Evolutionary conservation across 1,284 basidiomycete genomes (phyloP), one percentile per base, ranked within the genome.

Genomic region (Ceratobasidium sp.): DNA sequence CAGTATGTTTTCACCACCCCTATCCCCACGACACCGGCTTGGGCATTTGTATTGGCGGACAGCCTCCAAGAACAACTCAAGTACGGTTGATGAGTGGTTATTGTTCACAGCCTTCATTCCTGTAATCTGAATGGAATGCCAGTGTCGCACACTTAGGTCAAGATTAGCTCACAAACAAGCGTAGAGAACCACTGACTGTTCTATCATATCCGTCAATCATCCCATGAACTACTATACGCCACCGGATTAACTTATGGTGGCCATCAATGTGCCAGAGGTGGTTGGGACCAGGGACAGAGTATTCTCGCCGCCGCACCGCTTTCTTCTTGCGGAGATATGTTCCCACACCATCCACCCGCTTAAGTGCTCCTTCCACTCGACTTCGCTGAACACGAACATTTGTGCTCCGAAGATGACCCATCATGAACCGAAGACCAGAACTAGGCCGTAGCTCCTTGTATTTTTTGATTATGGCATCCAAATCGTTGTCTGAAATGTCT

Each of bases 11-110:
- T 82, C 80, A 4, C 78, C 77, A 15, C 81, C 81, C 7, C 80
- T 45, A 35, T 82, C 81, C 13, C 78, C 80, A 0, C 80, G 77
- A 6, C 82, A 77, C 0, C 81, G 75, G 7, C 77, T 80, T 2
- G 83, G 83, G n/a, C 54, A 42, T 1, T 82, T 82, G 73, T 78
- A 81, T 5, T 33, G 11, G 1, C 71, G 3, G 0, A 77, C 64
- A 0, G 82, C 82, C 0, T 76, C 13, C 5, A 79, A 23, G 60
- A 85, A 85, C 3, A 85, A 39, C 0, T 83, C 77, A 0, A 86
- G 77, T 0, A 87, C 86, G 0, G 86, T 87, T 0, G 45, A 11
- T 2, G 87, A 81, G 3, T 71, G 35, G 77, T 88, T 88, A 74
- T 86, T 86, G 8, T 79, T 83, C 76, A 81, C 83, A 5, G 85